Conservation (phyloP, 1,284 basidiomycete species). For the Puccinia brachypodii region DNA sequence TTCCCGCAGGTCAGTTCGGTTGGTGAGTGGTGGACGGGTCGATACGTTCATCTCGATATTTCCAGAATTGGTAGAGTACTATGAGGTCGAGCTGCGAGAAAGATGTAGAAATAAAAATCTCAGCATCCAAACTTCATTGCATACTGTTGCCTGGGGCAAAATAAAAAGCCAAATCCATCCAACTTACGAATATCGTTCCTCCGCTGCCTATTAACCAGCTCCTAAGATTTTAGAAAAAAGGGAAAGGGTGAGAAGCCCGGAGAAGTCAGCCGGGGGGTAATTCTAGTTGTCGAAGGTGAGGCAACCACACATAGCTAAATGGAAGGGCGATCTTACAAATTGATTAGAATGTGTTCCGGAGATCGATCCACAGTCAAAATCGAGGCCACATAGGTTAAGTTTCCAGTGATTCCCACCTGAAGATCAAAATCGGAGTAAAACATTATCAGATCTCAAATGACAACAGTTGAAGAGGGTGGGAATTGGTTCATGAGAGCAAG, state of each 20-base stretch:
- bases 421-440: background rate
- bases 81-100: slow-evolving; percentile 24
- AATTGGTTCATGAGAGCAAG: background rate
- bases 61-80: slow-evolving; percentile 47
- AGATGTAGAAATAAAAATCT: background rate
- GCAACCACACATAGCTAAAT: background rate
- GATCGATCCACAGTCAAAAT: slow-evolving; percentile 22
- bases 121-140: no score
- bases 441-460: background rate
- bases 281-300: background rate
- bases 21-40: background rate
- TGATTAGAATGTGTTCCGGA: slow-evolving; percentile 32
- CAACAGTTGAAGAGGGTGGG: background rate
- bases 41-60: slow-evolving; percentile 25
- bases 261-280: background rate
- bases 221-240: background rate
- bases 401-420: slow-evolving; percentile 45
- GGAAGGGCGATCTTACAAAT: slow-evolving; percentile 18
- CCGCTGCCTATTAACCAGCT: slow-evolving; percentile 43
- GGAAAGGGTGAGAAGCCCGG: background rate
- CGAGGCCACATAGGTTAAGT: slow-evolving; percentile 38
- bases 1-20: background rate
- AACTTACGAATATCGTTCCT: slow-evolving; percentile 40
- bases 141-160: background rate
- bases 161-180: background rate